These are phyloP conservation scores for Aspergillus sp. DNA, from an alignment of 2,329 filamentous ascomycete genomes.

Conservation along the genomic window DNA sequence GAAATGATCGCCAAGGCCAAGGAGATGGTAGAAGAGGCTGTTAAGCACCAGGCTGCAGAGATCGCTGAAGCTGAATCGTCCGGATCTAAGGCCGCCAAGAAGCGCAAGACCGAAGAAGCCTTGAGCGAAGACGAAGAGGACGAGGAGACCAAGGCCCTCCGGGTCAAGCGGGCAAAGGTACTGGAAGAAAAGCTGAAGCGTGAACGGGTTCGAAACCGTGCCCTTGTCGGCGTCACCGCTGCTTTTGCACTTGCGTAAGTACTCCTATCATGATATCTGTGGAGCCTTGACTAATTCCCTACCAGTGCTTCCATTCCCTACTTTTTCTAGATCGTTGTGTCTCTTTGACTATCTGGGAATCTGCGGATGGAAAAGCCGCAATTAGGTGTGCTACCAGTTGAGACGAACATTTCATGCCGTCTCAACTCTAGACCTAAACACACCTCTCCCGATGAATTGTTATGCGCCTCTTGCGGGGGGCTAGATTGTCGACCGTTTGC, in stretches of 20 bases:
- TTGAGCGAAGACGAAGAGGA: constrained; percentile 53
- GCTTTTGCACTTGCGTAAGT: constrained; percentile 90
- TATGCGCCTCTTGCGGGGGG: neutral
- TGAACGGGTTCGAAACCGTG: constrained; percentile 80
- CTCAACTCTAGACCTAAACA: neutral
- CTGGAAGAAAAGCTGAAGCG: constrained; percentile 77
- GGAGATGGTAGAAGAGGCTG: constrained; percentile 77
- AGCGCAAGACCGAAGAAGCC: constrained; percentile 74
- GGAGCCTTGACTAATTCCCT: constrained; percentile 24
- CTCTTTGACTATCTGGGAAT: neutral
- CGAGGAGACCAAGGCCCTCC: constrained; percentile 45
- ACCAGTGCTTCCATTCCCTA: constrained; percentile 47
- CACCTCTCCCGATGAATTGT: neutral
- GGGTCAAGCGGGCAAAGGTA: constrained; percentile 66
- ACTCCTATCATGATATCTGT: constrained; percentile 9
- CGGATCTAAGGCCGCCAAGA: constrained; percentile 46
- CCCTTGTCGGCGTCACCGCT: constrained; percentile 79
- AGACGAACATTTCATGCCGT: neutral
- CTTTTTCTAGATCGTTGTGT: constrained; percentile 36
- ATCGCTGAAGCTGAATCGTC: constrained; percentile 34
- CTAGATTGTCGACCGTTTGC: neutral
- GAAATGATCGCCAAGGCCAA: constrained; percentile 83
- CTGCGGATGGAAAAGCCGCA: neutral
- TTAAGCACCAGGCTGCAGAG: constrained; percentile 45
- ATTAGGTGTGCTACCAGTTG: neutral